A percentile compares a stretch with the other conserved stretches of the same genome.
Evolutionary conservation across 805 yeast genomes (phyloP).

Genomic region (Cyberlindnera lachancei): DNA sequence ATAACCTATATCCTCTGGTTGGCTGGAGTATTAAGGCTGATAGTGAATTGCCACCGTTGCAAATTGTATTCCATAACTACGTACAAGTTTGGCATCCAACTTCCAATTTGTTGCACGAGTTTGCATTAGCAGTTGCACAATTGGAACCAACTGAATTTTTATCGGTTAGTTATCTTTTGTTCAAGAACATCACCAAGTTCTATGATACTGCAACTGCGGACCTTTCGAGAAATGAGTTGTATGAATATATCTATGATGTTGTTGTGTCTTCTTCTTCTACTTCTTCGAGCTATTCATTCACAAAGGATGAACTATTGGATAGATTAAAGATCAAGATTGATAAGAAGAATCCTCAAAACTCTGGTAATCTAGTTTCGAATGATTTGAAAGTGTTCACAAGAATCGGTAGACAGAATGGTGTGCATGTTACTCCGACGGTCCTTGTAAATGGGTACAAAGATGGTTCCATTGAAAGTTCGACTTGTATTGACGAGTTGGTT

Average conservation of each 20-base stretch:
- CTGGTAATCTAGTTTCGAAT: conserved; percentile 49
- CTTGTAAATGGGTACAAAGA: conserved; percentile 59
- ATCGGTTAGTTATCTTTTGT: conserved; percentile 48
- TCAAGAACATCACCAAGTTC: conserved; percentile 44
- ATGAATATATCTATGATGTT: conserved; percentile 43
- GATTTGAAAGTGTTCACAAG: conserved; percentile 72
- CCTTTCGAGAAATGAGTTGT: conserved; percentile 47
- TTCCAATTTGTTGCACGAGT: conserved; percentile 62
- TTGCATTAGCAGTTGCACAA: conserved; percentile 61
- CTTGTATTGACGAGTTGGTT: conserved; percentile 35
- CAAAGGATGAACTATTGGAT: conserved; percentile 26
- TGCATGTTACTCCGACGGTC: conserved; percentile 83
- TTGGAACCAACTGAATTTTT: conserved; percentile 47
- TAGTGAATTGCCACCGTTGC: conserved; percentile 43
- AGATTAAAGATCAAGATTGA: conserved; percentile 19
- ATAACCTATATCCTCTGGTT: conserved; percentile 45
- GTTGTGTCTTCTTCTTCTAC: conserved; percentile 35
- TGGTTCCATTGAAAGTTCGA: conserved; percentile 54
- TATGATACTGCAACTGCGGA: conserved; percentile 55
- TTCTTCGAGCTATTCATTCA: too few species aligned
- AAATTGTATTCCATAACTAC: conserved; percentile 60
- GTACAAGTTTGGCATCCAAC: conserved; percentile 92
- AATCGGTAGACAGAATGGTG: conserved; percentile 67
- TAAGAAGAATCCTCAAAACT: conserved; percentile 32
- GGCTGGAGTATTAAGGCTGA: too few species aligned